Conservation (phyloP, 495 filamentous ascomycete species). For the Podospora sp. region DNA sequence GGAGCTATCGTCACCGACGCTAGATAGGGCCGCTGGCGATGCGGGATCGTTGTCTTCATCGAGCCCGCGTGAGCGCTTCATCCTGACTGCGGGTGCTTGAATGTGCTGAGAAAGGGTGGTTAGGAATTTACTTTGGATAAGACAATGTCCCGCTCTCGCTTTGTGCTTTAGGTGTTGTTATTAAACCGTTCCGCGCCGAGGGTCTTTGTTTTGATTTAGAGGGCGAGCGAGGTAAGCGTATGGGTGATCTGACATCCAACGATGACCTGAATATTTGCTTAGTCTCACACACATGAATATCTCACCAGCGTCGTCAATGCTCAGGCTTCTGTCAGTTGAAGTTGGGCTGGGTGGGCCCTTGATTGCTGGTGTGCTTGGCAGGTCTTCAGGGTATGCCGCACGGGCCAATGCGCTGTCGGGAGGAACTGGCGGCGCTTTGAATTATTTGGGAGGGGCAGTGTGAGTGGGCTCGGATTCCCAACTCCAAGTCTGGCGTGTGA, state of each 20-base stretch:
- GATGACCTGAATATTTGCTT: not conserved
- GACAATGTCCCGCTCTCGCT: constrained; percentile 2
- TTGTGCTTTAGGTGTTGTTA: not conserved
- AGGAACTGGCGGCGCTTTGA: not conserved
- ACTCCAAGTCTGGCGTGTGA: not conserved
- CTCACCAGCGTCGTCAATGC: not conserved
- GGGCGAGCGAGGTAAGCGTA: not conserved
- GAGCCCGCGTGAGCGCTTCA: constrained; percentile 59
- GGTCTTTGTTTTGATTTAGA: not conserved
- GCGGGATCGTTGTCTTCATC: constrained; percentile 41
- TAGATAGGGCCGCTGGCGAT: constrained; percentile 8
- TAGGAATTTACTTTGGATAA: constrained; percentile 16
- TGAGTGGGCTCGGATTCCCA: not conserved
- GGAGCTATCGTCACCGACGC: not conserved
- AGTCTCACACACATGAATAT: not conserved
- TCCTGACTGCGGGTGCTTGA: constrained; percentile 26
- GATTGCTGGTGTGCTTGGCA: not conserved
- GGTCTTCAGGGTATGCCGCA: not conserved
- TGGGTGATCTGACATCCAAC: not conserved
- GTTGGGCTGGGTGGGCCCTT: not conserved
- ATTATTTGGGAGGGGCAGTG: not conserved
- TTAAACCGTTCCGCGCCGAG: not conserved
- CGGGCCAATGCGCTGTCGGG: not conserved
- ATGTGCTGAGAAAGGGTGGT: constrained; percentile 11
- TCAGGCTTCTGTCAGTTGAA: not conserved